Evolutionary conservation across 1,139 yeast species (phyloP).

Genomic region (Suhomyces bribrorum): DNA sequence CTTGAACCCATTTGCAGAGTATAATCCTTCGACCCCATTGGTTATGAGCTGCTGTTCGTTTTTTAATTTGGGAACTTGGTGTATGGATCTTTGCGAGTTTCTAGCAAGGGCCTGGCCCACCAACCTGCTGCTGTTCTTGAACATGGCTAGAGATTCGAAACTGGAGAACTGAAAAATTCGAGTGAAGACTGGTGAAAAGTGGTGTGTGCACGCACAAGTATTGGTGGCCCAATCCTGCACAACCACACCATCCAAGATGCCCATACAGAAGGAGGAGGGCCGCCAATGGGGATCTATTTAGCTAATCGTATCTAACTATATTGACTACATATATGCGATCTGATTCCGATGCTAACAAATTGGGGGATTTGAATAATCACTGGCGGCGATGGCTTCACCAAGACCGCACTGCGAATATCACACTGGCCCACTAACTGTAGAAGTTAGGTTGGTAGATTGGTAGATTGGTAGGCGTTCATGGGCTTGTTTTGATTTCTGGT

Average conservation of each 20-base stretch:
- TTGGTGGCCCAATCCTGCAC: no score
- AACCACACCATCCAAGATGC: background rate
- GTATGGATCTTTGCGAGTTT: slow-evolving; percentile 42
- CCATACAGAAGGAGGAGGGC: background rate
- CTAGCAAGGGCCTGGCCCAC: slow-evolving; percentile 10
- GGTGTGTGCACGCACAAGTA: slow-evolving; percentile 8
- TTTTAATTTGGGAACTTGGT: slow-evolving; percentile 63
- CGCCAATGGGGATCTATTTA: no score
- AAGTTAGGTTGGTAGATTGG: no score
- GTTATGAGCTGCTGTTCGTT: slow-evolving; percentile 38
- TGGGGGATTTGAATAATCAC: no score
- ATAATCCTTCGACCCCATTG: slow-evolving; percentile 71
- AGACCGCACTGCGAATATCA: no score
- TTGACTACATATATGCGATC: no score
- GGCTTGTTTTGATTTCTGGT: no score
- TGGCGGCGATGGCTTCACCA: no score
- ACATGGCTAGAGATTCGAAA: slow-evolving; percentile 8
- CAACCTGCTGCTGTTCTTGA: slow-evolving; percentile 8
- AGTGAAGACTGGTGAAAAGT: background rate
- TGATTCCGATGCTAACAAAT: no score
- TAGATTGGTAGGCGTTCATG: no score
- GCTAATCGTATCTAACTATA: no score
- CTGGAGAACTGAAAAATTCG: slow-evolving; percentile 11
- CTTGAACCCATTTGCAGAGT: slow-evolving; percentile 66
- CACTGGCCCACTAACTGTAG: no score